Base-by-base conservation (phyloP, 2,329 filamentous ascomycete species). In the Alternaria sp. region DNA sequence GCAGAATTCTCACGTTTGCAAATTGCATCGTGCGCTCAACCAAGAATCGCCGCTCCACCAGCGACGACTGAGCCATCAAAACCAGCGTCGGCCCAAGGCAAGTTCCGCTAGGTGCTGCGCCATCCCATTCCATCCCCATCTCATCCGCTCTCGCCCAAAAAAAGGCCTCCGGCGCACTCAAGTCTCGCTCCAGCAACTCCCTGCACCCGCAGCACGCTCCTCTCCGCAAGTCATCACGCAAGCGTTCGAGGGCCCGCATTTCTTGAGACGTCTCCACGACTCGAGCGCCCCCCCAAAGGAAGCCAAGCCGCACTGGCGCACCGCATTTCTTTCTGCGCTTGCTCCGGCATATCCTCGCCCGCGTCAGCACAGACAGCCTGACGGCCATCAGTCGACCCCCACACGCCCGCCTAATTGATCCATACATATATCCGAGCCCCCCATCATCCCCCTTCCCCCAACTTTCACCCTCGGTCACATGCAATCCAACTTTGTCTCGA, bases 401-500 rank as follows among this genome's bases (percentile, higher is more conserved):
- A 69, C 69, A 68, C 70, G 55, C 58, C 65, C 61, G 63, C 62
- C 71, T 61, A 68, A 63, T 66, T 64, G 65, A 61, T 67, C 68
- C 63, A 66, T 68, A 71, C 71, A 72, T 76, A 73, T 72, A 73
- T 71, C 73, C 71, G 70, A 71, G 71, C 68, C 67, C 68, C 59
- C 68, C 70, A 67, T 65, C 71, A 70, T 74, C 71, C 71, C 68
- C 70, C 73, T 72, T 73, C 72, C 73, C 73, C 72, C 69, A 70
- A 67, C 71, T 73, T 72, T 70, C 61, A 70, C 69, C 70, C 69
- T 72, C 71, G 70, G 74, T 76, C 75, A 76, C 75, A 78, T 78
- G 76, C 75, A 77, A 77, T 64, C 68, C 63, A 67, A 71, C 65
- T 71, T 66, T 56, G 65, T 69, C 54, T 68, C 73, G 51, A 63